These are phyloP conservation scores for Cairneyella variabilis DNA, from an alignment of 495 filamentous ascomycete species.

Conservation along the genomic window DNA sequence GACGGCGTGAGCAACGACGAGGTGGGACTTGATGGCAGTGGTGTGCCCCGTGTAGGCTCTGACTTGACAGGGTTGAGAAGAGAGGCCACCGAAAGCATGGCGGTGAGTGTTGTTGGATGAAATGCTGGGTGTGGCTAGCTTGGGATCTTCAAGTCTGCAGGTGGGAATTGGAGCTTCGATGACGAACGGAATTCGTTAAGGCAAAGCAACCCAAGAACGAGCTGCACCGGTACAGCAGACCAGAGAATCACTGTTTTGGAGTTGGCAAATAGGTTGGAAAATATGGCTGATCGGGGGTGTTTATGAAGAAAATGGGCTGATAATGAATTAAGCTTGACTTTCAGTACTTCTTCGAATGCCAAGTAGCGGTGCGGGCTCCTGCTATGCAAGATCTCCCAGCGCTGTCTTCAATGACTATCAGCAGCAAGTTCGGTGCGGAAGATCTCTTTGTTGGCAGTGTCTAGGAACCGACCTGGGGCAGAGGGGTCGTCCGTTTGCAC, in stretches of 20 bases:
- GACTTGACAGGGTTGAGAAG: conserved; percentile 54
- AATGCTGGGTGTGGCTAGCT: not conserved
- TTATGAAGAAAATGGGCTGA: conserved; percentile 19
- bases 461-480: conserved; percentile 25
- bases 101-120: conserved; percentile 27
- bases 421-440: conserved; percentile 18
- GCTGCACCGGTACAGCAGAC: conserved; percentile 10
- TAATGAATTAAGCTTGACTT: conserved; percentile 10
- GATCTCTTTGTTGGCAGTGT: conserved; percentile 25
- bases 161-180: conserved; percentile 11
- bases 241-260: conserved; percentile 18
- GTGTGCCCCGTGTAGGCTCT: conserved; percentile 22
- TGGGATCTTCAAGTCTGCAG: conserved; percentile 21
- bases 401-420: conserved; percentile 15
- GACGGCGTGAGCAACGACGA: conserved; percentile 22
- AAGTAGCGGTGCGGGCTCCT: conserved; percentile 23
- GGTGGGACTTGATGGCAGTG: conserved; percentile 25
- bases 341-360: conserved; percentile 18
- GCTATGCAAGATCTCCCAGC: conserved; percentile 19
- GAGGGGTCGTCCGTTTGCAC: conserved; percentile 24
- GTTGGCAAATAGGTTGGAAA: conserved; percentile 23
- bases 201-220: conserved; percentile 10
- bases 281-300: conserved; percentile 14
- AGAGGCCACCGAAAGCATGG: conserved; percentile 47
- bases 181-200: conserved; percentile 17